phyloP scores from a whole-genome alignment of 1,139 yeast genomes.

The Hanseniaspora sp. region DNA sequence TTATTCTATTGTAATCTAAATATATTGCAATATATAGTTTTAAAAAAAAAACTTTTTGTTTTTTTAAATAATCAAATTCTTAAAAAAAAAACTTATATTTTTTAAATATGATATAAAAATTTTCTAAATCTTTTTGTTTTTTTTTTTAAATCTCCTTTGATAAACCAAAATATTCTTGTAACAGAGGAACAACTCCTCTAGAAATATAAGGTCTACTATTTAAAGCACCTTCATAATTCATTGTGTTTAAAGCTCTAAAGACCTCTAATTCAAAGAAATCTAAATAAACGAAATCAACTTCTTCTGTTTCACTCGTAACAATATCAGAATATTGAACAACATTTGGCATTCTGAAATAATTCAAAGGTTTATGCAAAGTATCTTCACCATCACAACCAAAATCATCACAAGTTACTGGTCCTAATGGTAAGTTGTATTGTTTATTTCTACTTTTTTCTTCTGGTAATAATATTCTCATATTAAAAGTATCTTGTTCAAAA shows the following conservation, averaged over 20 bases:
- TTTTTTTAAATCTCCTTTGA: not conserved
- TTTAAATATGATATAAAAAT: not conserved
- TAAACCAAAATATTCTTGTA: constrained; percentile 3
- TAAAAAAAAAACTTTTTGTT: not conserved
- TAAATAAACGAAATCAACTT: constrained; percentile 67
- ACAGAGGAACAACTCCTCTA: constrained; percentile 2
- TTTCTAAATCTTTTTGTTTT: not conserved
- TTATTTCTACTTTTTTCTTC: constrained; percentile 23
- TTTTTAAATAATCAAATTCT: not conserved
- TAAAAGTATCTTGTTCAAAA: not conserved
- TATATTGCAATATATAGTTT: not conserved
- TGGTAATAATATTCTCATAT: constrained; percentile 23
- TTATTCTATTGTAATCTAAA: not conserved
- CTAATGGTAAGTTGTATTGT: constrained; percentile 35
- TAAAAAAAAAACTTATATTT: not conserved
- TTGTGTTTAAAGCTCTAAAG: constrained; percentile 38
- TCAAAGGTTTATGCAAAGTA: constrained; percentile 58
- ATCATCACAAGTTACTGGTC: constrained; percentile 69
- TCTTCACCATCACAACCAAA: constrained; percentile 82
- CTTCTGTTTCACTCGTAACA: constrained; percentile 22
- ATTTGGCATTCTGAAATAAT: constrained; percentile 56
- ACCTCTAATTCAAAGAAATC: constrained; percentile 61
- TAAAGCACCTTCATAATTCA: constrained; percentile 1
- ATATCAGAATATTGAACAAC: constrained; percentile 45
- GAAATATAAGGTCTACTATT: not conserved